Base-by-base conservation (phyloP, 2,329 filamentous ascomycete genomes). In the Aspergillus jensenii region DNA sequence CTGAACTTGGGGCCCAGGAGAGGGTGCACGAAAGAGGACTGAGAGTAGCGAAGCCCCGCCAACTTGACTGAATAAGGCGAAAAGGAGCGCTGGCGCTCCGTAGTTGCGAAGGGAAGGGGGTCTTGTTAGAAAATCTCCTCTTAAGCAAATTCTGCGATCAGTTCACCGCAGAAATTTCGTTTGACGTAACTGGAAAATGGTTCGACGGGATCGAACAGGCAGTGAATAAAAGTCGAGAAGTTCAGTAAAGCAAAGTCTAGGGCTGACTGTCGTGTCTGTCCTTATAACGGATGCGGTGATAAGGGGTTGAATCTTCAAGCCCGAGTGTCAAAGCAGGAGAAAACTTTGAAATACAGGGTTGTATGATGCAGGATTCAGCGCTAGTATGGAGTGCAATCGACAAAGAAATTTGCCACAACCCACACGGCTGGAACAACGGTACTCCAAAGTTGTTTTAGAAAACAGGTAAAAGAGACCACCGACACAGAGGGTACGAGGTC, bases 1-100 rank as follows among this genome's bases (percentile, higher is more conserved):
- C 92, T 91, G 84, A 88, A 87, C 76, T 88, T 87, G 79, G 92
- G 93, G 84, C 91, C 91, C 78, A 93, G 88, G 82, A 96, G 90
- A 86, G 91, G 93, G 83, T 89, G 89, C 76, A 89, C 83, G 81
- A 89, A 88, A 78, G 87, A 88, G 77, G 90, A 85, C 80, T 84
- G 80, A 78, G 83, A 78, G 79, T 83, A 82, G 79, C 84, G 85
- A 86, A 87, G 82, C 84, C 89, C 90, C 91, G 91, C 91, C 91
- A 96, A 96, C 87, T 96, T 96, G 91, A 86, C 89, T 86, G 85
- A 86, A 78, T 84, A 61, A 47, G 58, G 55, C 31, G 60, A 65
- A 59, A 63, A 64, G 71, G 71, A 75, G 75, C 70, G 67, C 62
- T 70, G 64, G 63, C 65, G 74, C 74, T 76, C 77, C 76, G 77